Evolutionary conservation across 176 grass and related monocot genomes (phyloP), one percentile per base, ranked within the genome.

Genomic region (Alopecurus myosuroides): DNA sequence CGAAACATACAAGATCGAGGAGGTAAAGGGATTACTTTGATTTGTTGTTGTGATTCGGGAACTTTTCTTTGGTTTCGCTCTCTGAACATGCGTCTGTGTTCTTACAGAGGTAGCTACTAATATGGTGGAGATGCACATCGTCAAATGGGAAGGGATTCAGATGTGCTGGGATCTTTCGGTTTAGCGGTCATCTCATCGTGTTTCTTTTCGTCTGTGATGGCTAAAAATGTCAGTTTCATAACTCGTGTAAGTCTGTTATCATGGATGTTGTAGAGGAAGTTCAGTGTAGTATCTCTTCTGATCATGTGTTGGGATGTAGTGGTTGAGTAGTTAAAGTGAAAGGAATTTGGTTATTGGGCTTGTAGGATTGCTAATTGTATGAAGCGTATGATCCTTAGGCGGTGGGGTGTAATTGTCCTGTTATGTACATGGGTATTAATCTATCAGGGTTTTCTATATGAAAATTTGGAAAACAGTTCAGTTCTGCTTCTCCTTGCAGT

Each of bases 1-100:
- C 13, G 86, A 51, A 0, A 77, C 86, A 14, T 94, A 91, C 82
- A 86, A 81, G 76, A 90, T 88, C 63, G 88, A 89, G 48, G 92
- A 94, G 86, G 86, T 88, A 84, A 76, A 62, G 30, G 26, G 1
- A 14, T 0, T 41, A 4, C 25, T 18, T 81, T 18, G 5, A 79
- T 83, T 77, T 25, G 5, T 2, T 83, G 20, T 19, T 22, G 29
- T 57, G 0, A 49, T 74, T 75, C 8, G 17, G 11, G 9, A 18
- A 3, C 29, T 35, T 85, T 52, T 67, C 17, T 77, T 55, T 78
- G 44, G 11, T n/a, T 86, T 75, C 20, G 51, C 61, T 70, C 45
- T 48, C 85, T 84, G 18, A 75, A 56, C 7, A 8, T 29, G 60
- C 31, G 2, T 22, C 22, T 68, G 10, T 45, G 8, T 70, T 84